Evolutionary conservation across 331 rosid species (phyloP).

Genomic region (Pyrus hybrid): DNA sequence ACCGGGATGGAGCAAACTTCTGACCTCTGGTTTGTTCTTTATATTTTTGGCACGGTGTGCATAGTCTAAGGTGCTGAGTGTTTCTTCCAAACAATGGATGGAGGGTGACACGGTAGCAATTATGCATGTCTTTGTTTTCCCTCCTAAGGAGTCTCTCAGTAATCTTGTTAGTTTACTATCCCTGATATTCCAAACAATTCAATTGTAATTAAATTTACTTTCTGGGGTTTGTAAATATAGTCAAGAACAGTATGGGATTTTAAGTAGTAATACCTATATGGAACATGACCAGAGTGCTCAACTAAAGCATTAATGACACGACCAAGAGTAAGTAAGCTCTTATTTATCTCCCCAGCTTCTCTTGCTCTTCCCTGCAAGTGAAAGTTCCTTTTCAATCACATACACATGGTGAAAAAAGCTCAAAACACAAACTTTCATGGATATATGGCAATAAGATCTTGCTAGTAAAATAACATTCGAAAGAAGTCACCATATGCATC

Average conservation of each 20-base stretch:
- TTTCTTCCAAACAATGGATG: slow-evolving; percentile 96
- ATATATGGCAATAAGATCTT: background rate
- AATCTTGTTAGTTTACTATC: slow-evolving; percentile 95
- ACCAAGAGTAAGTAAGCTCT: slow-evolving; percentile 97
- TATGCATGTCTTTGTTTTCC: slow-evolving; percentile 97
- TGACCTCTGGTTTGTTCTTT: slow-evolving; percentile 99
- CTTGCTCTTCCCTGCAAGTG: slow-evolving; percentile 96
- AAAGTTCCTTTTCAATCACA: slow-evolving; percentile 7
- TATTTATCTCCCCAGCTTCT: slow-evolving; percentile 99
- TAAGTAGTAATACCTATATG: slow-evolving; percentile 57
- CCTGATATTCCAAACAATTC: slow-evolving; percentile 44
- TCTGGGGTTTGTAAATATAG: background rate
- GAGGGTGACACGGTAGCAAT: slow-evolving; percentile 99
- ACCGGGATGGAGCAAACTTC: background rate
- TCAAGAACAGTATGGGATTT: background rate
- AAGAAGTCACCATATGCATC: background rate
- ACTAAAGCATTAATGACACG: slow-evolving; percentile 94
- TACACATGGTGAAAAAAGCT: background rate
- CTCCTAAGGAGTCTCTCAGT: slow-evolving; percentile 95
- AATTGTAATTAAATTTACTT: slow-evolving; percentile 2
- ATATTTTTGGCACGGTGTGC: slow-evolving; percentile 99
- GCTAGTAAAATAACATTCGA: background rate
- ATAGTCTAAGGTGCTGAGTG: slow-evolving; percentile 94
- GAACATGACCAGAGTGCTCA: slow-evolving; percentile 99
- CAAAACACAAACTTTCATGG: background rate